These are phyloP conservation scores for Ceratobasidium papillatum DNA, from an alignment of 1,284 basidiomycete species.

Conservation along the genomic window DNA sequence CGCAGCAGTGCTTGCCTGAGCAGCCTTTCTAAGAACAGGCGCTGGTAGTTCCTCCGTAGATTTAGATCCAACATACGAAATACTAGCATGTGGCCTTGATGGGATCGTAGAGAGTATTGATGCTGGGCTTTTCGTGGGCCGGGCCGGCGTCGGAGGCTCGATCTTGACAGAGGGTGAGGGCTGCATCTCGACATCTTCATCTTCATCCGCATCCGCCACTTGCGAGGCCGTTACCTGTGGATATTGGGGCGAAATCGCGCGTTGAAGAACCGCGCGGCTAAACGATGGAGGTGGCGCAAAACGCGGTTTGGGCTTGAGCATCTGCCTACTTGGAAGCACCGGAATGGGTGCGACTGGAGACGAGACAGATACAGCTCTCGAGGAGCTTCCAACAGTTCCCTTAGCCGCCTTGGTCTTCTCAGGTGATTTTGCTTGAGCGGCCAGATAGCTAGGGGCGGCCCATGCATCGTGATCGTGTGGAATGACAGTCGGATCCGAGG, in stretches of 20 bases:
- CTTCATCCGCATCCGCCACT: conserved; percentile 34
- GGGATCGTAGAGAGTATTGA: neutral
- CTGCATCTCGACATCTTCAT: conserved; percentile 15
- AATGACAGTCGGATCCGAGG: conserved; percentile 6
- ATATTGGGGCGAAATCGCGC: neutral
- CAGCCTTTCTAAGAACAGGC: neutral
- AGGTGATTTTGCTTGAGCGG: neutral
- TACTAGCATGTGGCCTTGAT: neutral
- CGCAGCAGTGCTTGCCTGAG: neutral
- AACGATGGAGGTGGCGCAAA: neutral
- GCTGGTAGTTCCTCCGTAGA: neutral
- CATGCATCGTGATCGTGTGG: conserved; percentile 36
- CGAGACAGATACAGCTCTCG: neutral
- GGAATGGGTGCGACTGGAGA: neutral
- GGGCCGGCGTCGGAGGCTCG: conserved; percentile 20
- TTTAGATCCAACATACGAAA: neutral
- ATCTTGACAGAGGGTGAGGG: neutral
- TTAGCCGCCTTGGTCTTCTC: neutral
- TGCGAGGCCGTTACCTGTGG: conserved; percentile 36
- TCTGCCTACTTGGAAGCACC: neutral
- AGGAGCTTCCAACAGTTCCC: neutral
- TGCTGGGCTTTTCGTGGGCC: conserved; percentile 1
- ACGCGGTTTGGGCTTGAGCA: neutral
- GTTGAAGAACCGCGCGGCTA: neutral
- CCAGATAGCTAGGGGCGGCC: conserved; percentile 20